Percentiles rank a stretch among this genome's conserved stretches.
These are phyloP conservation scores for Globisporangium canariense DNA, from an alignment of 352 stramenopile species.

Conservation along the genomic window DNA sequence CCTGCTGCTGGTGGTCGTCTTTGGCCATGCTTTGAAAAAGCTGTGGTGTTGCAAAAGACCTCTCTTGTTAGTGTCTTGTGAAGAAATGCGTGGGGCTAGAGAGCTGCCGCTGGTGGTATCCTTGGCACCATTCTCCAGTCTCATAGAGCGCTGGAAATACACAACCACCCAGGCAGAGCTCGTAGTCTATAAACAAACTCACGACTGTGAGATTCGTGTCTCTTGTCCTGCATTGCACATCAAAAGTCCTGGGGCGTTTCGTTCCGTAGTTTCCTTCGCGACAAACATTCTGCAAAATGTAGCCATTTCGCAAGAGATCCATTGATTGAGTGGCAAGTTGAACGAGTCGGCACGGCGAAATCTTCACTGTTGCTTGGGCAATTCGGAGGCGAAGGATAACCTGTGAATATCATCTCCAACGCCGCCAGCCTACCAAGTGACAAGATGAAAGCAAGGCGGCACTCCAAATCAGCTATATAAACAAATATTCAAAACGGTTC, in stretches of 20 bases:
- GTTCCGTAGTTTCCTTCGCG: background rate
- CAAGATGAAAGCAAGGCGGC: background rate
- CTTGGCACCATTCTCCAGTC: background rate
- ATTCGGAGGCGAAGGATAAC: background rate
- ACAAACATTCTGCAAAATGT: background rate
- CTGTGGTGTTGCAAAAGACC: background rate
- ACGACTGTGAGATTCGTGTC: background rate
- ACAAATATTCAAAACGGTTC: slow-evolving; percentile 52
- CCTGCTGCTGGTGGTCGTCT: background rate
- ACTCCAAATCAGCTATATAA: slow-evolving; percentile 30
- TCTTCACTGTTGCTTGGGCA: no score
- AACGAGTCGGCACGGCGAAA: no score
- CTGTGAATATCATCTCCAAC: background rate
- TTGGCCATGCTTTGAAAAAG: background rate
- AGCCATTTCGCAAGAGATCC: background rate
- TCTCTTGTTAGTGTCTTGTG: background rate
- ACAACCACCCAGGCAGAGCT: background rate
- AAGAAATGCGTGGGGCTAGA: background rate
- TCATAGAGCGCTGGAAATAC: background rate
- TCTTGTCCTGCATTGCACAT: background rate
- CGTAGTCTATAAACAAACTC: background rate
- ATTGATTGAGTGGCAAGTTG: no score
- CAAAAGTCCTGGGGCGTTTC: background rate
- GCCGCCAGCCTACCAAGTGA: background rate
- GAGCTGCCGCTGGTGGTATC: background rate